Evolutionary conservation across 306 rosid genomes (phyloP).

Genomic region (Begonia peltatifolia): DNA sequence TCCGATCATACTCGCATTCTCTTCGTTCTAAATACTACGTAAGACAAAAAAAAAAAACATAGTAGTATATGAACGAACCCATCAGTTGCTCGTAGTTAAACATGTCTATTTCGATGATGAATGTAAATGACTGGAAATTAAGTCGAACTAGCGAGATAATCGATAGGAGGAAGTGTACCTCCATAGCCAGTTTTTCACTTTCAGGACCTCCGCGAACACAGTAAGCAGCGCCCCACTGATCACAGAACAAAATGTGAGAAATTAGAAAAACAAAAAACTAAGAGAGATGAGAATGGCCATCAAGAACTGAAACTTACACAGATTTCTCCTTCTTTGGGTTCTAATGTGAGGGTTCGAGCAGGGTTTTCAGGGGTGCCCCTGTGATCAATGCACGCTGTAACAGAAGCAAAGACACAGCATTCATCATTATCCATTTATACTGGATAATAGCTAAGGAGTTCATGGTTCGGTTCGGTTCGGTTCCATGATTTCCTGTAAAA

Average conservation of each 20-base stretch:
- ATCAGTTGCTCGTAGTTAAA: not conserved
- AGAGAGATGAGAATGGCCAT: not conserved
- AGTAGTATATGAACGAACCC: not conserved
- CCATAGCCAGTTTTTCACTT: conserved; percentile 64
- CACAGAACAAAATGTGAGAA: conserved; percentile 8
- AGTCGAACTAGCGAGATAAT: not conserved
- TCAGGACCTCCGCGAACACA: conserved; percentile 73
- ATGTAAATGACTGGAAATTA: not conserved
- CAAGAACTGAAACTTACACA: conserved; percentile 43
- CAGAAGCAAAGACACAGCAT: no score
- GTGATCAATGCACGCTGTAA: conserved; percentile 83
- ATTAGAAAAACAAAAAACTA: not conserved
- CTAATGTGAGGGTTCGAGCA: conserved; percentile 87
- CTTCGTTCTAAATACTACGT: conserved; percentile 54
- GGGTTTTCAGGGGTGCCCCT: conserved; percentile 87
- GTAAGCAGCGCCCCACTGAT: conserved; percentile 92
- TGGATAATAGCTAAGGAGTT: no score
- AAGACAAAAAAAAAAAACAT: not conserved
- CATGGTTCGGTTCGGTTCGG: no score
- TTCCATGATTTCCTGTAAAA: no score
- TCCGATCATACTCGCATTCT: conserved; percentile 34
- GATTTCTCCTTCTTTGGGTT: conserved; percentile 50
- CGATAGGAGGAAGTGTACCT: conserved; percentile 33
- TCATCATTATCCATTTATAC: no score
- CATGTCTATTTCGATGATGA: not conserved